A percentile compares a stretch with the other conserved stretches of the same genome.
phyloP scores from a whole-genome alignment of 768 basidiomycete species.

The Trametes maxima region DNA sequence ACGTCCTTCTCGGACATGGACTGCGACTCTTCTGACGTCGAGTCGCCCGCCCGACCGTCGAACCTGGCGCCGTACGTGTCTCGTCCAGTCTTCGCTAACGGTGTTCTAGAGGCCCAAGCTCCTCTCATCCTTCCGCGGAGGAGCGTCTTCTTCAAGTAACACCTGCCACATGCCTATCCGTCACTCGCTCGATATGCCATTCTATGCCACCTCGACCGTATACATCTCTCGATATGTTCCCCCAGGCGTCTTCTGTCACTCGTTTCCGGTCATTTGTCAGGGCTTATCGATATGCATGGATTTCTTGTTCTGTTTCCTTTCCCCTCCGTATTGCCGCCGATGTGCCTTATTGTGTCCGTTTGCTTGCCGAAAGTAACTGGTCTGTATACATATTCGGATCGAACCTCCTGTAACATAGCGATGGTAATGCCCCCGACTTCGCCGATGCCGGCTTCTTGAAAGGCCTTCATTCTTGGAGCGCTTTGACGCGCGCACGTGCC shows the following conservation, averaged over 20 bases:
- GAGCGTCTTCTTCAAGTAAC: background rate
- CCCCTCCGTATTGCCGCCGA: too few species aligned
- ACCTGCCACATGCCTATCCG: background rate
- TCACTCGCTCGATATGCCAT: background rate
- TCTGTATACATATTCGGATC: background rate
- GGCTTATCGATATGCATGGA: too few species aligned
- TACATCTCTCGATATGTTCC: background rate
- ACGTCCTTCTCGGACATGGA: slow-evolving; percentile 25
- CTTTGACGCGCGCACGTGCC: slow-evolving; percentile 23
- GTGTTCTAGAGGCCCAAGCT: background rate
- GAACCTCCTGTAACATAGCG: background rate
- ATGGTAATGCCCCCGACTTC: background rate
- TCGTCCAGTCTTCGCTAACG: background rate
- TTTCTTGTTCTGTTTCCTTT: too few species aligned
- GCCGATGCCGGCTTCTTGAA: too few species aligned
- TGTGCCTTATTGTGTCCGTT: background rate
- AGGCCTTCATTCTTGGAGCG: background rate
- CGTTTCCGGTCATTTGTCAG: too few species aligned
- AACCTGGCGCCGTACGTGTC: slow-evolving; percentile 2
- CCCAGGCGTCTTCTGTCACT: too few species aligned
- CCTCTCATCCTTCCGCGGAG: background rate
- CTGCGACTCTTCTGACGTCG: slow-evolving; percentile 14
- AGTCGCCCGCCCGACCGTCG: slow-evolving; percentile 1
- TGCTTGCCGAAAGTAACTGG: background rate
- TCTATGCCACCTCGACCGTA: background rate